Base-by-base conservation (phyloP, 805 yeast species). In the Suhomyces pyralidae region DNA sequence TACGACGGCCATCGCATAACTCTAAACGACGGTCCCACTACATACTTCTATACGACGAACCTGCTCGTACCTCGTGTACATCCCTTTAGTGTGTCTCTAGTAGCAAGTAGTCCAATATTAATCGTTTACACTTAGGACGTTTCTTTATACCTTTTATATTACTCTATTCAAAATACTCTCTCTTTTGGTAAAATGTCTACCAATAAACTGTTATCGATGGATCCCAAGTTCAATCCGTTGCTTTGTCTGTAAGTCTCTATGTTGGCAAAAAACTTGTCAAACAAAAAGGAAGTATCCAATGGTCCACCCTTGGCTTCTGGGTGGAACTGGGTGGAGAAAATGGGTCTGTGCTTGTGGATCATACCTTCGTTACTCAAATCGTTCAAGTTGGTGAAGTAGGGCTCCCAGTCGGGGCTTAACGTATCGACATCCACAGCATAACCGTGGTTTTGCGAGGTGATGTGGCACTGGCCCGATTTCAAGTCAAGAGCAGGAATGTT, bases 281-380 rank as follows among this genome's bases (percentile, higher is more conserved):
- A 94, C 70, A 94, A 78, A 74, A 84, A 90, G 2, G 90, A 81
- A 12, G 97, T 88, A 72, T 94, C 99, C 64, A 88, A 80, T 54
- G 99, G 99, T 61, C 99, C 99, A 63, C 99, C 98, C 76, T 91
- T 93, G 53, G 99, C 98, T 74, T 94, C 99, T 47, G 99, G 99
- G 70, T 94, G 99, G 81, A 94, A 94, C 73, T 94, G 99, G 2
- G 97, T 90, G 38, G 97, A 90, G 76, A 93, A 94, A 51, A 93
- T 88, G 49, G 99, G 99, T 69, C 83, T 86, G 40, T 82, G 67
- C 52, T 77, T 80, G 72, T 94, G 99, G 63, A 84, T 86, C 96
- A 94, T 91, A 63, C 99, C 99, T 76, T 94, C 99, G 71, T 94
- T 94, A 51, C 96, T 88, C 69, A 90, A 86, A 71, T 94, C 99